phyloP scores from a whole-genome alignment of 2,329 filamentous ascomycete genomes.

The Didymella pomorum region DNA sequence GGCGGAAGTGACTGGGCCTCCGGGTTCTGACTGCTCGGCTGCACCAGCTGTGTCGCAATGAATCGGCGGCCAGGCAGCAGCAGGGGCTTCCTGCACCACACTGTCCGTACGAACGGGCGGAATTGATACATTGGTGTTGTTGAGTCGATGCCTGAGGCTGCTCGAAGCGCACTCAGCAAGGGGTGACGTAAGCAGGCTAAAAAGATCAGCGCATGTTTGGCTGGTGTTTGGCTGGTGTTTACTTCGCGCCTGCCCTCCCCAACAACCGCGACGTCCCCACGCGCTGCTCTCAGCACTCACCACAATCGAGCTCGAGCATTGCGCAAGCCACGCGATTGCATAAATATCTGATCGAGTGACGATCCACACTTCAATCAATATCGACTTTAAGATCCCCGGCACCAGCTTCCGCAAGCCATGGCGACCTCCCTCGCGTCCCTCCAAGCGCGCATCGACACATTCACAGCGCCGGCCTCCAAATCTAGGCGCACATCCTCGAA shows the following conservation, averaged over 20 bases:
- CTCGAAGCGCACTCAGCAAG: slow-evolving; percentile 26
- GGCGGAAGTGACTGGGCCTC: slow-evolving; percentile 51
- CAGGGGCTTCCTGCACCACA: slow-evolving; percentile 38
- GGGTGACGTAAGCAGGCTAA: slow-evolving; percentile 37
- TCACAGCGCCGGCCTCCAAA: slow-evolving; percentile 68
- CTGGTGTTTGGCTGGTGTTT: slow-evolving; percentile 24
- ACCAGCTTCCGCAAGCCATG: slow-evolving; percentile 28
- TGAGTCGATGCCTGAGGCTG: slow-evolving; percentile 31
- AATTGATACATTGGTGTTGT: slow-evolving; percentile 44
- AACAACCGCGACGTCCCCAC: slow-evolving; percentile 20
- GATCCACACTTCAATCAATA: neutral
- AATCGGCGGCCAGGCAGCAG: slow-evolving; percentile 34
- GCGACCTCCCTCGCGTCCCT: slow-evolving; percentile 64
- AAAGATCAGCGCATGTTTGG: slow-evolving; percentile 10
- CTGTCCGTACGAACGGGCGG: slow-evolving; percentile 40
- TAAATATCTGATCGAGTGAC: neutral
- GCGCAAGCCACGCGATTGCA: neutral
- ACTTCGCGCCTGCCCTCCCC: slow-evolving; percentile 27
- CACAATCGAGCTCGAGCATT: slow-evolving; percentile 7
- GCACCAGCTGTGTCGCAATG: slow-evolving; percentile 36
- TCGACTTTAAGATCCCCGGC: neutral
- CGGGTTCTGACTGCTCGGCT: slow-evolving; percentile 28
- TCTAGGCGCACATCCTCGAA: slow-evolving; percentile 75
- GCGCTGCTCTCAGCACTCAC: slow-evolving; percentile 11
- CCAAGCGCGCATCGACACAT: slow-evolving; percentile 81